phyloP scores from a whole-genome alignment of 2,329 filamentous ascomycete genomes.

The Neospermospora avenae region DNA sequence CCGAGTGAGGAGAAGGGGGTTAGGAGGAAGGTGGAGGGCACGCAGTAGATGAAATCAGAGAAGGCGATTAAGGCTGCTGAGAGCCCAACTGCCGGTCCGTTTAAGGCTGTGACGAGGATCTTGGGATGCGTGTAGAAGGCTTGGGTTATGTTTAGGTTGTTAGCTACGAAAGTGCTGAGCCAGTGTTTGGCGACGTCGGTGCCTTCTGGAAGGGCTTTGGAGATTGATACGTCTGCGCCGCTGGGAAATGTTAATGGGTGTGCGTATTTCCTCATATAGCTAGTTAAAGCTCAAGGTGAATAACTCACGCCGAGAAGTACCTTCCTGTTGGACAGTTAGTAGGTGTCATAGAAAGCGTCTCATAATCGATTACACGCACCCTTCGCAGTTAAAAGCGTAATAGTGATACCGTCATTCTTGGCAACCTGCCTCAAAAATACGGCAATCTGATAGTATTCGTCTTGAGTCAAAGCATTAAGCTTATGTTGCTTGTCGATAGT shows the following conservation, averaged over 20 bases:
- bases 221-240: constrained; percentile 72
- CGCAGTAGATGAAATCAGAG: constrained; percentile 89
- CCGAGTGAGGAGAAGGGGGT: constrained; percentile 90
- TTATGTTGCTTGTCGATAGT: constrained; percentile 83
- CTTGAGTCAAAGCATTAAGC: constrained; percentile 74
- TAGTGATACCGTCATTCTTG: constrained; percentile 71
- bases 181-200: constrained; percentile 48
- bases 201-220: constrained; percentile 41
- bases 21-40: constrained; percentile 77
- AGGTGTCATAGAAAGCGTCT: constrained; percentile 35
- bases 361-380: constrained; percentile 46
- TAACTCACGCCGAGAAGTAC: constrained; percentile 78
- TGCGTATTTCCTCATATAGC: too few relatives aligned
- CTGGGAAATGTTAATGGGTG: constrained; percentile 43
- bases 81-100: constrained; percentile 87
- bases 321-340: constrained; percentile 36
- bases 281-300: neutral
- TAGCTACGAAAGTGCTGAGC: constrained; percentile 70
- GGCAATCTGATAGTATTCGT: constrained; percentile 75
- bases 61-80: constrained; percentile 79
- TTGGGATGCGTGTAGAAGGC: constrained; percentile 93
- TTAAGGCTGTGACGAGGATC: constrained; percentile 85
- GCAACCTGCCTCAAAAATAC: constrained; percentile 74
- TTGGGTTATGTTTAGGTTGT: constrained; percentile 86
- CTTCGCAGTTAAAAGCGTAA: constrained; percentile 80